Conservation (phyloP, 257 asterid genomes). For the Solanum appendiculatum region DNA sequence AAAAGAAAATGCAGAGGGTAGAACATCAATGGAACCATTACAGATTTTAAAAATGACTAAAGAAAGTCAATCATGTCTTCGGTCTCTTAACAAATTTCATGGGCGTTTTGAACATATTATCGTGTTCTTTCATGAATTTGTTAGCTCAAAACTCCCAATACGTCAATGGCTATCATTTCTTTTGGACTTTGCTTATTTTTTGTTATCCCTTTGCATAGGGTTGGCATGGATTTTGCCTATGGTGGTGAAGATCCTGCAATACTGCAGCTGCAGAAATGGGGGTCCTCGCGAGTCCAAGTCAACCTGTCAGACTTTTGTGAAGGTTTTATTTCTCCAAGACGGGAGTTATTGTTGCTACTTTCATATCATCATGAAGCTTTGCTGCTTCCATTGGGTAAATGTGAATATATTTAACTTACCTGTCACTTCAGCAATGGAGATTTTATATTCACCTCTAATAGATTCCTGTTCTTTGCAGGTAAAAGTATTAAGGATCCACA, state of each 20-base stretch:
- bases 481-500: slow-evolving; percentile 26
- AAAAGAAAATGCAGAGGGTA: not conserved
- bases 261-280: slow-evolving; percentile 85
- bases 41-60: not conserved
- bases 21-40: not conserved
- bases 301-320: slow-evolving; percentile 59
- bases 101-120: not conserved
- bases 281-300: slow-evolving; percentile 49
- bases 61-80: not conserved
- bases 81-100: not conserved
- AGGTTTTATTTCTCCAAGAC: slow-evolving; percentile 83
- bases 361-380: slow-evolving; percentile 60
- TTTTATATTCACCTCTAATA: not conserved
- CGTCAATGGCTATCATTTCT: not conserved
- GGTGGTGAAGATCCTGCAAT: slow-evolving; percentile 47
- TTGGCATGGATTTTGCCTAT: slow-evolving; percentile 14
- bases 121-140: not conserved
- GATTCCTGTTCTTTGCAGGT: slow-evolving; percentile 6
- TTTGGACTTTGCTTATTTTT: not conserved
- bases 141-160: not conserved
- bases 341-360: slow-evolving; percentile 55
- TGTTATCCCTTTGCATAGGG: not conserved
- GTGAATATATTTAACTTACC: slow-evolving; percentile 17
- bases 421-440: not conserved
- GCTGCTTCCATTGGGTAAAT: slow-evolving; percentile 66